These are phyloP conservation scores for Mycena indigotica DNA, from an alignment of 768 basidiomycete genomes.

Conservation along the genomic window DNA sequence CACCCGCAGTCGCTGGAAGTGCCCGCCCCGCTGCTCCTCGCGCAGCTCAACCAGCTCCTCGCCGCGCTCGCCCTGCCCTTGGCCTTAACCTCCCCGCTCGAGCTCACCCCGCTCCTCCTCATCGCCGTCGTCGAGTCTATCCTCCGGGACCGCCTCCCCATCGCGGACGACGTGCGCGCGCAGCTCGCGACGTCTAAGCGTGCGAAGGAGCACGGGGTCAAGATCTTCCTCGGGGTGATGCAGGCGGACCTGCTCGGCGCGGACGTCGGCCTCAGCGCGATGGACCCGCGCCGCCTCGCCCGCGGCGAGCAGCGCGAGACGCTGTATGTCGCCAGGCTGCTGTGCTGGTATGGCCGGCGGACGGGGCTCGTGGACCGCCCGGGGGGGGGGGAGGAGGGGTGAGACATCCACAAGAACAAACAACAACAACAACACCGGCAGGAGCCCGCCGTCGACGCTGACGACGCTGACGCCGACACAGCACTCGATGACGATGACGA, in stretches of 20 bases:
- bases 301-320: constrained; percentile 67
- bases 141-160: constrained; percentile 55
- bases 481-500: constrained; percentile 12
- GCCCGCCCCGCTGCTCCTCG: constrained; percentile 28
- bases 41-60: constrained; percentile 51
- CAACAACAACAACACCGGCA: too few relatives aligned
- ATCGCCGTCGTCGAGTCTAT: constrained; percentile 71
- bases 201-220: constrained; percentile 64
- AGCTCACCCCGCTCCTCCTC: constrained; percentile 73
- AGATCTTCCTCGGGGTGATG: constrained; percentile 74
- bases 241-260: constrained; percentile 61
- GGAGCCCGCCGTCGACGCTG: constrained; percentile 33
- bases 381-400: not conserved
- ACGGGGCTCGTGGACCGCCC: constrained; percentile 35
- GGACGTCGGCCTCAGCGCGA: constrained; percentile 63
- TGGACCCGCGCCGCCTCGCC: constrained; percentile 69
- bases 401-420: too few relatives aligned
- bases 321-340: constrained; percentile 62
- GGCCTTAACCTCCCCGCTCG: constrained; percentile 49
- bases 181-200: constrained; percentile 23
- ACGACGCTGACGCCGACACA: constrained; percentile 30
- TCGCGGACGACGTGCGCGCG: constrained; percentile 28
- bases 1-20: too few relatives aligned
- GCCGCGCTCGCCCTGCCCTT: constrained; percentile 47
- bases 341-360: constrained; percentile 68